Percentiles rank a stretch among this genome's conserved stretches.
These are phyloP conservation scores for Fragilariopsis cylindrus DNA, from an alignment of 108 stramenopile genomes.

Conservation along the genomic window DNA sequence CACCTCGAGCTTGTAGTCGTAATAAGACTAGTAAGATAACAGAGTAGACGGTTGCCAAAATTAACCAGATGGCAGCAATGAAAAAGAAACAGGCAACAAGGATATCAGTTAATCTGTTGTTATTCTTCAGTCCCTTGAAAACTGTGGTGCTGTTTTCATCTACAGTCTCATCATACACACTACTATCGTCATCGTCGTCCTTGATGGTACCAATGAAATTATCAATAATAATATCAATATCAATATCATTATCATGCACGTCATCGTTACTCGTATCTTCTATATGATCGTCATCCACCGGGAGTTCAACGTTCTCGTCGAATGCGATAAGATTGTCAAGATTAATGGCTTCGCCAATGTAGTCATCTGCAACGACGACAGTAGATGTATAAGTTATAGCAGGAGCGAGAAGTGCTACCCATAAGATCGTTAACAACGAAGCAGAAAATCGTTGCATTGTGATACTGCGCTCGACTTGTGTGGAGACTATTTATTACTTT, in stretches of 20 bases:
- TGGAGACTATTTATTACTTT: too few species aligned
- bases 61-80: slow-evolving; percentile 38
- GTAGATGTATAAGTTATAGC: too few species aligned
- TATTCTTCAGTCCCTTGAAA: not conserved
- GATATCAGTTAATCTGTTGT: slow-evolving; percentile 20
- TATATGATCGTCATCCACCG: too few species aligned
- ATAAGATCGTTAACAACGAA: too few species aligned
- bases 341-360: too few species aligned
- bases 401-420: too few species aligned
- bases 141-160: not conserved
- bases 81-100: slow-evolving; percentile 39
- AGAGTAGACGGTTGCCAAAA: slow-evolving; percentile 40
- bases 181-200: not conserved
- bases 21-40: slow-evolving; percentile 33
- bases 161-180: not conserved
- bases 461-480: too few species aligned
- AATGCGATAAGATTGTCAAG: too few species aligned
- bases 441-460: too few species aligned
- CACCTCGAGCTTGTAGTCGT: slow-evolving; percentile 35
- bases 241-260: not conserved
- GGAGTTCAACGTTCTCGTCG: too few species aligned
- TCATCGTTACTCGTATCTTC: not conserved
- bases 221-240: not conserved
- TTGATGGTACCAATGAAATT: not conserved
- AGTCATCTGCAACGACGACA: too few species aligned